Base-by-base conservation (phyloP, 768 basidiomycete species). In the Glaciozyma martinii region DNA sequence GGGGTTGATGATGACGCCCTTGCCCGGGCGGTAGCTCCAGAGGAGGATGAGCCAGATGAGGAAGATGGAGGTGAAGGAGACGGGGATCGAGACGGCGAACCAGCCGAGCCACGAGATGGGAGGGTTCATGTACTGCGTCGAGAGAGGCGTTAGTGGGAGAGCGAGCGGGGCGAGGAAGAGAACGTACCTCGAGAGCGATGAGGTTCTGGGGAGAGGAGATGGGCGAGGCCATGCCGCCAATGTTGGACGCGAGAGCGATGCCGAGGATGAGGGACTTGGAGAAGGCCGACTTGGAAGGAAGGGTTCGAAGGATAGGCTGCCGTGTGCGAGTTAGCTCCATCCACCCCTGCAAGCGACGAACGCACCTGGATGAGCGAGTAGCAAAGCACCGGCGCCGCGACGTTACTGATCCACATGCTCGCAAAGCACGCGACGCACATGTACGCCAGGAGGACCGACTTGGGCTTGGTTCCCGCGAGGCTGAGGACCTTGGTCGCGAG, bases 341-440 rank as follows among this genome's bases (percentile, higher is more conserved):
- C 70, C 71, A 44, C 71, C 67, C n/a, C n/a, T n/a, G 69, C 62
- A 56, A 47, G 47, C 23, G 40, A 27, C 8, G n/a, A 56, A 21
- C 84, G 64, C 77, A 93, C 91, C 75, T 87, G 86, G 75, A 98
- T 93, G 64, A 99, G 80, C 25, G 92, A 89, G 76, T 95, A 98
- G 79, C 95, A 97, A 16, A 98, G 81, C 3, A 94, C 95, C 15
- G 94, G 93, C 23, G 95, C 95, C 5, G 95, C 94, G 25, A 99
- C 95, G 74, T 99, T 98, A 77, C 90, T 92, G 73, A 99, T 98
- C 95, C 92, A 98, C 94, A 98, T 99, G 77, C 89, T 92, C 5
- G 93, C 91, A 75, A 99, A 99, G 74, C 92, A 97, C 3, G 92
- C 88, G 23, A 99, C 92, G 52, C 80, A 84, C 95, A 98, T 98